Base-by-base conservation (phyloP, 1,284 basidiomycete species). In the Megacollybia platyphylla region DNA sequence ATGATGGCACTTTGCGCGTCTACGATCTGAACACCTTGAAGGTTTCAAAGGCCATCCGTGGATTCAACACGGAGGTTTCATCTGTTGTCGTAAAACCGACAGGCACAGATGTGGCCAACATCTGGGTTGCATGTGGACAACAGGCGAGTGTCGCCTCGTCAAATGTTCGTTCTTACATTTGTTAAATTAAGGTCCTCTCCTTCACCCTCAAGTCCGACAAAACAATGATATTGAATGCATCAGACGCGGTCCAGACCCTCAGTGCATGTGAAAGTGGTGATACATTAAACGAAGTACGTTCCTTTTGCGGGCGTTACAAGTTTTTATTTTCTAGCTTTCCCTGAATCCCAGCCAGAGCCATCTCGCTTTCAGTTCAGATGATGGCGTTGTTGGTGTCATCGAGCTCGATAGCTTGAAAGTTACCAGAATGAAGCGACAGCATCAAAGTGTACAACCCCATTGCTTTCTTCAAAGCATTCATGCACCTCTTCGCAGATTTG, bases 291-390 rank as follows among this genome's bases (percentile, higher is more conserved):
- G 79, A 86, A 65, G 85, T 85, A 55, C 54, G 62, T 49, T 30
- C 13, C 9, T 28, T 13, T 36, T 34, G 26, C 20, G 10, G 20
- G 44, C n/a, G 35, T 42, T 41, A 24, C 38, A 31, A 39, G 44
- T 42, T 45, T 51, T 60, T 49, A 67, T 44, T 52, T 55, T 48
- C 52, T 53, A 86, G 82, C 68, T 86, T 52, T 63, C 65, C 45
- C 51, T 83, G 51, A 76, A 73, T 56, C 47, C 58, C 17, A 70
- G 68, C 49, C 70, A 70, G 49, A 72, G 65, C 34, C 63, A 69
- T 49, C 60, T 87, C 34, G 81, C 78, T 2, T 86, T 82, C 55
- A 73, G 73, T 45, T 70, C 71, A 17, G 86, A 88, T 56, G 70
- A 70, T 13, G 86, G 85, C 0, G 49, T 55, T 6, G 76, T 85